phyloP scores from a whole-genome alignment of 2,329 filamentous ascomycete species.

The Simplicillium sp. region DNA sequence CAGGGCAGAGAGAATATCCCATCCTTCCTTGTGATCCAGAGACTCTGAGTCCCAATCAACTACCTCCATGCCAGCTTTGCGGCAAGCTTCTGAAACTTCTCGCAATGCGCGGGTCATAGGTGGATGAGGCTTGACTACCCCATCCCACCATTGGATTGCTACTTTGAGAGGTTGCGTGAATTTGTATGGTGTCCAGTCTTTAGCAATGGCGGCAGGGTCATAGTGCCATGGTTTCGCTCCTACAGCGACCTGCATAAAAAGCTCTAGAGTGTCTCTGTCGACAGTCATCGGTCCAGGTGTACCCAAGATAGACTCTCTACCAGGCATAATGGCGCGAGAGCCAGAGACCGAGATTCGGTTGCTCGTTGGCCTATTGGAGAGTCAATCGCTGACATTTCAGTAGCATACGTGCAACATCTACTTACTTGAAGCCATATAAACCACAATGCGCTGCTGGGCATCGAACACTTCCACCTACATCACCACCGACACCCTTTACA shows the following conservation, averaged over 20 bases:
- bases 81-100: slow-evolving; percentile 41
- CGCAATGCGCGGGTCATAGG: slow-evolving; percentile 47
- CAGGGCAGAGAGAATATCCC: slow-evolving; percentile 31
- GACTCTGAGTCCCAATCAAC: slow-evolving; percentile 42
- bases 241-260: slow-evolving; percentile 23
- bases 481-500: slow-evolving; percentile 26
- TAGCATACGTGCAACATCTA: not conserved
- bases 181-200: slow-evolving; percentile 22
- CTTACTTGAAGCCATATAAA: slow-evolving; percentile 23
- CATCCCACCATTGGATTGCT: slow-evolving; percentile 51
- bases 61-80: slow-evolving; percentile 39
- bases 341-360: slow-evolving; percentile 19
- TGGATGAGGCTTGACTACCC: slow-evolving; percentile 49
- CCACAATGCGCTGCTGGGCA: slow-evolving; percentile 25
- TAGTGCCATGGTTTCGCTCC: slow-evolving; percentile 21
- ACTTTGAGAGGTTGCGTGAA: slow-evolving; percentile 41
- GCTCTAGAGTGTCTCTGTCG: slow-evolving; percentile 22
- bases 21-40: slow-evolving; percentile 39
- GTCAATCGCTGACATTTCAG: not conserved
- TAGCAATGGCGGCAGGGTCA: slow-evolving; percentile 21
- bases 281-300: slow-evolving; percentile 23
- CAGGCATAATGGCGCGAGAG: slow-evolving; percentile 17
- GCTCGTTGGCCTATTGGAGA: slow-evolving; percentile 16
- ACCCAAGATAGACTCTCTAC: slow-evolving; percentile 23
- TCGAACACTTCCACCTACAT: slow-evolving; percentile 30